A percentile compares a stretch with the other conserved stretches of the same genome.
Conservation (phyloP, 1,284 basidiomycete species). For the Veloboletus limbatus region DNA sequence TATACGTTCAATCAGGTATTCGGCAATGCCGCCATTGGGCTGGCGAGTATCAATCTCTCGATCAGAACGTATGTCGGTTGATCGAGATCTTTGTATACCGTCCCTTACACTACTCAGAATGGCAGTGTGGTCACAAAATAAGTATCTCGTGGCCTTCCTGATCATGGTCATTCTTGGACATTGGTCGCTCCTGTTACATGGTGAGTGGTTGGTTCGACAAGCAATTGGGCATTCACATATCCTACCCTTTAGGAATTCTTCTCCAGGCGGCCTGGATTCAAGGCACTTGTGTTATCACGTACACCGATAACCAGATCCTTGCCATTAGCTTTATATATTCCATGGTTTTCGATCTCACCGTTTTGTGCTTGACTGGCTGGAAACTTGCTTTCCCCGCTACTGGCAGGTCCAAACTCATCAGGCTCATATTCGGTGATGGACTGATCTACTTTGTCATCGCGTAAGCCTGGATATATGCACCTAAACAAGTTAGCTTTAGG, state of each 20-base stretch:
- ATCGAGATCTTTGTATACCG: not conserved
- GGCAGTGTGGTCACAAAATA: slow-evolving; percentile 66
- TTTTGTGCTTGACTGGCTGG: slow-evolving; percentile 57
- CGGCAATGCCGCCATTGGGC: slow-evolving; percentile 69
- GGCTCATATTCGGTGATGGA: slow-evolving; percentile 66
- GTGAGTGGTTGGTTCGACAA: slow-evolving; percentile 34
- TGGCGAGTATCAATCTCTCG: slow-evolving; percentile 78
- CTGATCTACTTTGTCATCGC: slow-evolving; percentile 73
- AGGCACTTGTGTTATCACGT: slow-evolving; percentile 52
- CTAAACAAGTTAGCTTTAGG: not conserved
- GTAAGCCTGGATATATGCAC: slow-evolving; percentile 41
- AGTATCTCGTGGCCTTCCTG: slow-evolving; percentile 55
- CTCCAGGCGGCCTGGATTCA: slow-evolving; percentile 56
- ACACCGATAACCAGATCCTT: slow-evolving; percentile 54
- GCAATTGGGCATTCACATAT: not conserved
- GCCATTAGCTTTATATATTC: slow-evolving; percentile 69
- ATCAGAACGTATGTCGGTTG: slow-evolving; percentile 58
- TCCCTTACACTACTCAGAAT: slow-evolving; percentile 42
- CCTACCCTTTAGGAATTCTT: slow-evolving; percentile 46
- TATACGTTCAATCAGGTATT: slow-evolving; percentile 74
- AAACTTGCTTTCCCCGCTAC: slow-evolving; percentile 48
- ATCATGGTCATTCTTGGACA: slow-evolving; percentile 65
- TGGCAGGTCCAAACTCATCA: slow-evolving; percentile 55
- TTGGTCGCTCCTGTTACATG: slow-evolving; percentile 76
- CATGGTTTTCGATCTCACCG: slow-evolving; percentile 68